A percentile compares a stretch with the other conserved stretches of the same genome.
Conservation (phyloP, 192 early-diverging fungal genomes). For the Mortierella hygrophila region DNA sequence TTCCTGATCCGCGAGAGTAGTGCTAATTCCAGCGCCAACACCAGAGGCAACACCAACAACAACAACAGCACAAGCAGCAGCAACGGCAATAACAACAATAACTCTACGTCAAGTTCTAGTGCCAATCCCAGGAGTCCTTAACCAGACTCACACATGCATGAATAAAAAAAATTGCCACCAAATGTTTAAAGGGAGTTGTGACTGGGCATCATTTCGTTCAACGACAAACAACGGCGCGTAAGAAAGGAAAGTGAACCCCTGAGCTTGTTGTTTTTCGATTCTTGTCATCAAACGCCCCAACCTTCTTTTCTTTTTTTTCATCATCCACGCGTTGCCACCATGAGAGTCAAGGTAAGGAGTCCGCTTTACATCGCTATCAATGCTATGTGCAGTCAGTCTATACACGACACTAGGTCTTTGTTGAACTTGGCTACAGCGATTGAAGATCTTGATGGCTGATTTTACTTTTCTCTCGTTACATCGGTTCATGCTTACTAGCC, state of each 20-base stretch:
- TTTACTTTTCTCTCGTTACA: background rate
- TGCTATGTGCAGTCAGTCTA: background rate
- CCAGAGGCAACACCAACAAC: conserved; percentile 27
- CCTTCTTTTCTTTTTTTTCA: background rate
- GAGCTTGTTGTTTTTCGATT: conserved; percentile 16
- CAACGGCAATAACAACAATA: conserved; percentile 22
- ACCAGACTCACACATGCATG: background rate
- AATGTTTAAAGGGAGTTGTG: background rate
- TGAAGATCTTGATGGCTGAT: background rate
- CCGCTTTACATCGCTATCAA: no score
- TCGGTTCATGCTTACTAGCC: conserved; percentile 51
- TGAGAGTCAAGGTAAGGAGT: conserved; percentile 29
- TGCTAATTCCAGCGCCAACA: conserved; percentile 36
- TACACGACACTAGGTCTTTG: background rate
- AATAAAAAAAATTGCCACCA: conserved; percentile 26
- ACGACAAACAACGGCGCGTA: conserved; percentile 8
- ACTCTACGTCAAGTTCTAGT: background rate
- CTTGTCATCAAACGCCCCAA: background rate
- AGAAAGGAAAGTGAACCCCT: background rate
- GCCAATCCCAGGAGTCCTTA: conserved; percentile 25
- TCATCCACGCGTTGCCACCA: conserved; percentile 15
- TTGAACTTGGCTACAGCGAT: background rate
- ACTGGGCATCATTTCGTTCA: background rate
- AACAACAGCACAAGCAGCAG: conserved; percentile 7
- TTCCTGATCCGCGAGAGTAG: conserved; percentile 78